A percentile compares a stretch with the other conserved stretches of the same genome.
Conservation (phyloP, 768 basidiomycete genomes). For the Leucocoprinus sp. region DNA sequence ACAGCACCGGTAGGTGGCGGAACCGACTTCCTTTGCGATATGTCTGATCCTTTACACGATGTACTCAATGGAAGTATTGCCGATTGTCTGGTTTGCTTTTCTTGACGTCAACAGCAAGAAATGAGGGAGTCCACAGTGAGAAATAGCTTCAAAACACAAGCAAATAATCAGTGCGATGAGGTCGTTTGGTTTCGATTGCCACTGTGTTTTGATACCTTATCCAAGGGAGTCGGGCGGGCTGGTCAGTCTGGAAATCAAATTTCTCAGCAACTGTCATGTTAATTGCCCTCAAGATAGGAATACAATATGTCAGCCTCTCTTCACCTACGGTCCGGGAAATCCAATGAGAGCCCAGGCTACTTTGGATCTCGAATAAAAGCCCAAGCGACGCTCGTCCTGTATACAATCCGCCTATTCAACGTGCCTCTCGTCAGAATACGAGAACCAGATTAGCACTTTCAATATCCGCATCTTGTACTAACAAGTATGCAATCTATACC, state of each 20-base stretch:
- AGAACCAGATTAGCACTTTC: neutral
- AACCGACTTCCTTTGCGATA: neutral
- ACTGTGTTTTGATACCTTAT: too few relatives aligned
- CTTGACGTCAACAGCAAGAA: too few relatives aligned
- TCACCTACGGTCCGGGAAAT: neutral
- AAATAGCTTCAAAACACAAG: too few relatives aligned
- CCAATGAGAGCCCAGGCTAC: neutral
- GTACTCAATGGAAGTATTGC: too few relatives aligned
- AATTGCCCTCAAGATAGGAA: too few relatives aligned
- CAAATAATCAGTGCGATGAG: too few relatives aligned
- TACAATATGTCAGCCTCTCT: neutral
- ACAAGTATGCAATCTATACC: neutral
- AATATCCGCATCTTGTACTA: neutral
- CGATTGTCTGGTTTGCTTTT: too few relatives aligned
- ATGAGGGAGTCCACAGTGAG: too few relatives aligned
- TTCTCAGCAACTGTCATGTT: neutral
- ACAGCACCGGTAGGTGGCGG: neutral
- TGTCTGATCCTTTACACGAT: too few relatives aligned
- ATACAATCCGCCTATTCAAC: neutral
- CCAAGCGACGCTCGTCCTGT: neutral
- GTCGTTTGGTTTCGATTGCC: neutral
- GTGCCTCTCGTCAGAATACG: neutral
- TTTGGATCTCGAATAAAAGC: neutral
- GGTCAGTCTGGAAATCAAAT: neutral
- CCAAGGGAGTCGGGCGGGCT: too few relatives aligned